Base-by-base conservation (phyloP, 1,139 yeast genomes). In the Meyerozyma athensensis region DNA sequence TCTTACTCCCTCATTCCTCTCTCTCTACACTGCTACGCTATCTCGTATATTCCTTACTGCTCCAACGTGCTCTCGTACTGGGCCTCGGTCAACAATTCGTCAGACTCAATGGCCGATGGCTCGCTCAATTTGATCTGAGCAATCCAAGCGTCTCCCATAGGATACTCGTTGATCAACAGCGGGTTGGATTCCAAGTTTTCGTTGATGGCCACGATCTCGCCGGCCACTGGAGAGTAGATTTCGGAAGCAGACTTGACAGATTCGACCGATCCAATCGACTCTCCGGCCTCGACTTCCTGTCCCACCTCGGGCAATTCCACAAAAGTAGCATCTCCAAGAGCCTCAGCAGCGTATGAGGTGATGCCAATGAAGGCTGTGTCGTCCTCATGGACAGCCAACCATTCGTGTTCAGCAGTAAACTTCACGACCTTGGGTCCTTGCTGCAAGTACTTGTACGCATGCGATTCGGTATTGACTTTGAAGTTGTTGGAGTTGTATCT, bases 281-380 rank as follows among this genome's bases (percentile, higher is more conserved):
- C 97, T 39, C 95, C 95, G 39, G 73, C 71, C 42, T 73, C 81
- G 40, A 86, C 76, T 22, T 59, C 67, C 36, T 74, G 76, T 36
- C 86, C 94, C 31, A 75, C 77, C 51, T 82, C 92, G 37, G 96
- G 95, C 52, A 90, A 74, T 64, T 92, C 99, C 46, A 89, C 83
- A 61, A 74, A 92, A 13, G 97, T 94, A 39, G 95, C 95, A 65
- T 92, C 99, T 34, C 98, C 98, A 44, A 92, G 76, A n/a, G 98
- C 96, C 54, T 90, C 96, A 32, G 96, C 84, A 23, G 99, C 99
- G 60, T 92, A 90, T 53, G 77, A 79, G 44, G 98, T 90, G 62
- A 92, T 89, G 26, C 99, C 99, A 26, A 92, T 72, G 51, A 83
- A 89, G 2, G 94, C 83, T 24, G 81, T 72, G 42, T 87, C 86